Percentiles rank a stretch among this genome's conserved stretches.
Conservation (phyloP, 176 grass and related monocot species). For the Carex myosuroides region DNA sequence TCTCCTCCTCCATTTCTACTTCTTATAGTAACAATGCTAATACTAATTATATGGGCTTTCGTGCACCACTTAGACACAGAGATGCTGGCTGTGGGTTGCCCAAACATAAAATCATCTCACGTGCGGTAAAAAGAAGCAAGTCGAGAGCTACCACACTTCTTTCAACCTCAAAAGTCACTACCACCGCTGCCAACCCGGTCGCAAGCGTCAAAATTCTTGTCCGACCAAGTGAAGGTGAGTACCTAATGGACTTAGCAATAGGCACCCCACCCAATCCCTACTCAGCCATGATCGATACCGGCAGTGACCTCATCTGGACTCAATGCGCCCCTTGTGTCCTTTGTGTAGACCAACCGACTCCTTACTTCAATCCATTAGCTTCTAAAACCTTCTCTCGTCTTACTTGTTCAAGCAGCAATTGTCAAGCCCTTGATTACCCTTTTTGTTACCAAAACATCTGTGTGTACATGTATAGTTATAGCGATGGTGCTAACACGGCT, state of each 20-base stretch:
- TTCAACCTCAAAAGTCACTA: conserved; percentile 33
- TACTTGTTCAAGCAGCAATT: conserved; percentile 29
- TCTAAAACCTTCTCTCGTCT: conserved; percentile 35
- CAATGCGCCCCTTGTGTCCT: conserved; percentile 11
- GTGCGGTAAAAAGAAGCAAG: conserved; percentile 41
- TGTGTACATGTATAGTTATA: conserved; percentile 65
- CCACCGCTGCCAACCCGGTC: conserved; percentile 17
- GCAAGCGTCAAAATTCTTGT: conserved; percentile 30
- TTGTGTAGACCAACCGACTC: conserved; percentile 15
- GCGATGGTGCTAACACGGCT: conserved; percentile 45
- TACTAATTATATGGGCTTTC: conserved; percentile 22
- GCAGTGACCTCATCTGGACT: conserved; percentile 36
- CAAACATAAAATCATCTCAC: conserved; percentile 32
- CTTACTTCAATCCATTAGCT: conserved; percentile 8
- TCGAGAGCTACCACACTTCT: conserved; percentile 32
- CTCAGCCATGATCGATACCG: conserved; percentile 49
- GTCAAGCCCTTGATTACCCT: conserved; percentile 43
- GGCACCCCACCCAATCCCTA: conserved; percentile 53
- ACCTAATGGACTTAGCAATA: conserved; percentile 58
- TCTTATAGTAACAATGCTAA: background rate
- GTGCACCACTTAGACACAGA: conserved; percentile 38
- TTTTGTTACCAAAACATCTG: conserved; percentile 45
- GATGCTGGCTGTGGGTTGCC: conserved; percentile 32
- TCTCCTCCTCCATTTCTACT: background rate
- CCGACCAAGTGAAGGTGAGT: conserved; percentile 47